Evolutionary conservation across 768 basidiomycete species (phyloP), one percentile per base, ranked within the genome.

Genomic region (Collybia sp.): DNA sequence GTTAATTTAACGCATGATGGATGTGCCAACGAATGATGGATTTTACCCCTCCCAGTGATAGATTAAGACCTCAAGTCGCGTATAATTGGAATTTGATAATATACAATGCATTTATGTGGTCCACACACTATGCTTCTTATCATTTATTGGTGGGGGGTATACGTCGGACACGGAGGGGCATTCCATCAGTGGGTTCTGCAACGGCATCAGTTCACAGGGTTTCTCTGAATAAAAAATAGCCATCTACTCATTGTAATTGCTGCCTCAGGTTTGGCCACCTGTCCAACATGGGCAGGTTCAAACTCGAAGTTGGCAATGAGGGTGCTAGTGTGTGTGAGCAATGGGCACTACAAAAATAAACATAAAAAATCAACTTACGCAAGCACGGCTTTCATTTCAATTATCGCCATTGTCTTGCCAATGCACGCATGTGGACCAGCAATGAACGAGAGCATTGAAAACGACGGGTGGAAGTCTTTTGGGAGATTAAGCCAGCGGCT

Each of bases 201-300:
- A 4, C 10, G 35, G 13, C 35, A 37, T 37, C 10, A 37, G 35
- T 10, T 37, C n/a, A n/a, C n/a, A 10, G 35, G 13, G 35, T 3
- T 18, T n/a, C n/a, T 13, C 10, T 13, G 35, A 13, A 18, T 37
- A 3, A 6, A 10, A 37, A 10, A 18, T n/a, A 3, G 35, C 40
- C 2, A 59, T 72, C 40, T 51, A 75, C 74, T 75, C 67, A 77
- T 76, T 4, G 71, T 74, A 15, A 76, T 62, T 2, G 72, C 74
- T 31, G 72, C 66, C 5, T 68, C 62, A 30, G 72, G 72, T 11
- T 69, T 59, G 3, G 65, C 62, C 1, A 61, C 58, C 50, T 75
- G 73, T 9, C 69, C 70, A 12, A 49, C 48, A 50, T 64, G 68
- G 10, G 69, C 63, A 11, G 71, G 72, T 45, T 68, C 68, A 45